Evolutionary conservation across 768 basidiomycete species (phyloP), one percentile per base, ranked within the genome.

Genomic region (Sporobolomyces roseus): DNA sequence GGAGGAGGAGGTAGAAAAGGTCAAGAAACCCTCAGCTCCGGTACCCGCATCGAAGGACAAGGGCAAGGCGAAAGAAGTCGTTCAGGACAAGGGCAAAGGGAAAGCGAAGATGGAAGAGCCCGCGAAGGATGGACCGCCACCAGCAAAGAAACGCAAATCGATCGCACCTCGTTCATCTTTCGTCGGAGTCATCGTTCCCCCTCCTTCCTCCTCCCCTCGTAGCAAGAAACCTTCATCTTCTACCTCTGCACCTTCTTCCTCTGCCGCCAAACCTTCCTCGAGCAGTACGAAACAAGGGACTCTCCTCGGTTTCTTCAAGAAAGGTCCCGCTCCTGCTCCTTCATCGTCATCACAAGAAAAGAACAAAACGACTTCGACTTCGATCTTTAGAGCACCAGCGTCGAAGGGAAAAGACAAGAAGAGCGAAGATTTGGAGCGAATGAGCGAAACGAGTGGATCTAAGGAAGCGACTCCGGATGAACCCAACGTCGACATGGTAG

Each of bases 121-220:
- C 17, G 54, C 16, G 3, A 35, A 30, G 19, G 32, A 35, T 17
- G 54, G 25, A 7, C 3, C 35, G 14, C 54, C 54, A 21, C 6
- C 4, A 4, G 35, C 36, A 13, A 50, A 59, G 56, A 59, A 43
- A 36, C 35, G 54, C 6, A 56, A 41, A 32, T 41, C 38, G 2
- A 4, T 38, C 3, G 21, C 36, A 3, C 6, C 36, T 38, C 21
- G 5, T 41, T 56, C 54, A 36, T 5, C 63, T 7, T 50, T 55
- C 27, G 4, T 64, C 46, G 48, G 46, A 14, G 46, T 65, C 33
- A 46, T 53, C 46, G 32, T 56, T 14, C 54, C 54, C 35, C 54
- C 35, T 36, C 54, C 54, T 10, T 36, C 33, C 54, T 27, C 25
- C 36, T 56, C 54, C 6, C 35, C 54, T 36, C 4, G 30, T 12